Conservation (phyloP, 2,329 filamentous ascomycete genomes). For the Fusarium pseudograminearum region DNA sequence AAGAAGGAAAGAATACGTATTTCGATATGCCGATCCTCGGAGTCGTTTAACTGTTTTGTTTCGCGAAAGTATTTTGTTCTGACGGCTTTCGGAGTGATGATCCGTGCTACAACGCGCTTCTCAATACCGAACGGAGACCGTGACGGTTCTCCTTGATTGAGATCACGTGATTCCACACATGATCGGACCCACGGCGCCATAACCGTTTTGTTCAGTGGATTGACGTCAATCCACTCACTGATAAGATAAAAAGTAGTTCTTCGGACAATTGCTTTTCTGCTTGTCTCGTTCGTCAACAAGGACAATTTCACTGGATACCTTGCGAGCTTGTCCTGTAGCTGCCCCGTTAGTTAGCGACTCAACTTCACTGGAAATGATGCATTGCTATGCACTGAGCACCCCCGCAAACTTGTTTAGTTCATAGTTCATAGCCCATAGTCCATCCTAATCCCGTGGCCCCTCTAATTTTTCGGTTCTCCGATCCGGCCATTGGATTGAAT, state of each 20-base stretch:
- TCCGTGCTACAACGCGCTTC: constrained; percentile 33
- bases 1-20: background rate
- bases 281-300: background rate
- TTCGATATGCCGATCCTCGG: constrained; percentile 23
- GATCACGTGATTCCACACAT: constrained; percentile 14
- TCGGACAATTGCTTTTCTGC: background rate
- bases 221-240: constrained; percentile 33
- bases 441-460: constrained; percentile 31
- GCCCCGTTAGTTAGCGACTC: background rate
- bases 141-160: background rate
- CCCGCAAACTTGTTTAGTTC: constrained; percentile 21
- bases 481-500: constrained; percentile 35
- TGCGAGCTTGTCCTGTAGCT: background rate
- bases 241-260: constrained; percentile 36
- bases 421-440: background rate
- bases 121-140: constrained; percentile 15
- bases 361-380: background rate
- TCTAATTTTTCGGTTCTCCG: constrained; percentile 45
- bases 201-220: constrained; percentile 12
- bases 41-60: background rate
- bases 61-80: constrained; percentile 2
- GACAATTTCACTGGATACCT: constrained; percentile 4
- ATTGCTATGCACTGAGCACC: constrained; percentile 3
- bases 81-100: constrained; percentile 30
- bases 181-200: constrained; percentile 28